Percentiles rank a stretch among this genome's conserved stretches.
Conservation (phyloP, 345 rosid genomes). For the Hevea brasiliensis region DNA sequence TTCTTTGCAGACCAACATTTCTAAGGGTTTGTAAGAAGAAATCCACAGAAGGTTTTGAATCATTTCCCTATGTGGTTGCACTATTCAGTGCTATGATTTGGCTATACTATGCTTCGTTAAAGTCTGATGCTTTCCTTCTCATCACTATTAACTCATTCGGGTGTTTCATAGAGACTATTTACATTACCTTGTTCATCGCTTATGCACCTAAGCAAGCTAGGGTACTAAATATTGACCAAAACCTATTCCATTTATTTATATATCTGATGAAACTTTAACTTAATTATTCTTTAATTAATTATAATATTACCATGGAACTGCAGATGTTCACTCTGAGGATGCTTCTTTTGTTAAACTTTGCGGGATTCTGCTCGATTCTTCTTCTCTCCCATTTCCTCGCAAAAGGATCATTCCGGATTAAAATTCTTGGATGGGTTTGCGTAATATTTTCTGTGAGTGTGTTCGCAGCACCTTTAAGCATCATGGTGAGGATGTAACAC, state of each 20-base stretch:
- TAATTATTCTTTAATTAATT: too few relatives aligned
- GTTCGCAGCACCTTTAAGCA: slow-evolving; percentile 64
- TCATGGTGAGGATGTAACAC: slow-evolving; percentile 38
- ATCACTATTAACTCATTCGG: slow-evolving; percentile 65
- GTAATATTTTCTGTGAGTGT: slow-evolving; percentile 51
- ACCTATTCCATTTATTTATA: too few relatives aligned
- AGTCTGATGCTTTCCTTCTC: slow-evolving; percentile 57
- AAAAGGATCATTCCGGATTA: slow-evolving; percentile 41
- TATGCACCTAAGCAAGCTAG: slow-evolving; percentile 53
- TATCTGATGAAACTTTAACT: too few relatives aligned
- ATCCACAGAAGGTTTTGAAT: slow-evolving; percentile 74
- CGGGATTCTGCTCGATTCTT: slow-evolving; percentile 45
- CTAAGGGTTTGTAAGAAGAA: slow-evolving; percentile 60
- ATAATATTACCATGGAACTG: slow-evolving; percentile 41
- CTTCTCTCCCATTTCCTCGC: slow-evolving; percentile 46
- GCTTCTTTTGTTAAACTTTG: slow-evolving; percentile 47
- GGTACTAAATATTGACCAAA: too few relatives aligned
- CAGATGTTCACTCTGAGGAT: slow-evolving; percentile 51
- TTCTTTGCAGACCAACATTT: slow-evolving; percentile 59
- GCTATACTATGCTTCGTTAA: slow-evolving; percentile 63
- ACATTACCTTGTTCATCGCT: slow-evolving; percentile 51
- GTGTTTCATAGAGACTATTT: slow-evolving; percentile 59
- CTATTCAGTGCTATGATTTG: slow-evolving; percentile 69
- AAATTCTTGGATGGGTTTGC: slow-evolving; percentile 56
- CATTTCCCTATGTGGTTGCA: slow-evolving; percentile 61